Evolutionary conservation across 2,329 filamentous ascomycete species (phyloP), one percentile per base, ranked within the genome.

Genomic region (Hymenoscyphus repandus): DNA sequence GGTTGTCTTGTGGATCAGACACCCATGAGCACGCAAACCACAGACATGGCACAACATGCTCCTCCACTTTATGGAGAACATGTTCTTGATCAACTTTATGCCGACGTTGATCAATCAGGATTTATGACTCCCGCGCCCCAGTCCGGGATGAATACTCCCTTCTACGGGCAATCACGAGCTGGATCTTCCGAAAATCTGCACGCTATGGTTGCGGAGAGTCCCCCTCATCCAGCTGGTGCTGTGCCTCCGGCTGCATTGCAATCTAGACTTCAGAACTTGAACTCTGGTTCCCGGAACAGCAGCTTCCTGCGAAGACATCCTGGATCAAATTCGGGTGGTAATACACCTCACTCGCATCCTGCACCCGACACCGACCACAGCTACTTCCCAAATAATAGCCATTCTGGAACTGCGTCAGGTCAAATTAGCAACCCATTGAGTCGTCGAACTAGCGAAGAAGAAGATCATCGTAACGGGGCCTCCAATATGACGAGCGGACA

Each of bases 1-100:
- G 93, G 95, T 61, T 85, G 88, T 61, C 77, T 97, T 2, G 74
- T 88, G 47, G 76, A 78, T 47, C 78, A 82, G 62, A 73, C 73
- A n/a, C 75, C 78, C 13, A 60, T 74, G 64, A 66, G 73, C 52
- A 69, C 75, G 59, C 66, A 73, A 53, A 68, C 70, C 32, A 72
- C 72, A 9, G 73, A 78, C 40, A 73, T 75, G 37, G 77, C 82
- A 37, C 73, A 80, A 17, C 77, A 80, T 22, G 91, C 92, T 10
- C 93, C 93, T n/a, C 93, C 93, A 0, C 82, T 90, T 36, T 99
- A 99, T 62, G 90, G 90, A 53, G 82, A 92, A 62, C 93, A 97
- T 68, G 79, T 88, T 40, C 80, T 97, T 22, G 93, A 99, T 67
- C 85, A 89, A 66, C 76, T 97, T 1, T 99, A 95, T 70, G 89